Evolutionary conservation across 2,329 filamentous ascomycete species (phyloP).

Genomic region (Claviceps capensis): DNA sequence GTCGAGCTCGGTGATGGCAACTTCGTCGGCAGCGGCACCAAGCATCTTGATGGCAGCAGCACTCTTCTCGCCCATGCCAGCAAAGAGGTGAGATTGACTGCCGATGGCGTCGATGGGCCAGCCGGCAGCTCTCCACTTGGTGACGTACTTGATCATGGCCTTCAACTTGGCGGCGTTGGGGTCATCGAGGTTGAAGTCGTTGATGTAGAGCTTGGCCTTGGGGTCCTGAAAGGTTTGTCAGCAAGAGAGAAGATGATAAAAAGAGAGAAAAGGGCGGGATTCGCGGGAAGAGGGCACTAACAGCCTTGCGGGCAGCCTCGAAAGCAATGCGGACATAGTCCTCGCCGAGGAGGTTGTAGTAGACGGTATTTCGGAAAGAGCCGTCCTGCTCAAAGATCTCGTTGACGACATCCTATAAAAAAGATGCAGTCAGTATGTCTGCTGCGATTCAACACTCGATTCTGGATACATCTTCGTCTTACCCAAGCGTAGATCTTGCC

Average conservation of each 20-base stretch:
- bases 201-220: conserved; percentile 58
- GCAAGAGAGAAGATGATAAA: background rate
- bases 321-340: conserved; percentile 59
- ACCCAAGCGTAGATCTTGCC: background rate
- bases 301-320: conserved; percentile 46
- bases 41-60: conserved; percentile 38
- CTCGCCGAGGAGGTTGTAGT: conserved; percentile 55
- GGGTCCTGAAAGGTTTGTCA: conserved; percentile 33
- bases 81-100: background rate
- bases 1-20: conserved; percentile 56
- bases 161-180: conserved; percentile 43
- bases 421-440: background rate
- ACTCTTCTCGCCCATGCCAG: conserved; percentile 22
- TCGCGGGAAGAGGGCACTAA: background rate
- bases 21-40: conserved; percentile 35
- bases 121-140: conserved; percentile 44
- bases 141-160: conserved; percentile 44
- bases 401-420: background rate
- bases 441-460: background rate
- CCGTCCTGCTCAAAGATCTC: conserved; percentile 42
- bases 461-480: background rate
- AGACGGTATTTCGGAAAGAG: conserved; percentile 44
- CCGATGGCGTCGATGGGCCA: background rate
- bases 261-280: too few species aligned
- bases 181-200: conserved; percentile 57